Conservation (phyloP, 805 yeast species). For the Sporopachydermia lactativora region DNA sequence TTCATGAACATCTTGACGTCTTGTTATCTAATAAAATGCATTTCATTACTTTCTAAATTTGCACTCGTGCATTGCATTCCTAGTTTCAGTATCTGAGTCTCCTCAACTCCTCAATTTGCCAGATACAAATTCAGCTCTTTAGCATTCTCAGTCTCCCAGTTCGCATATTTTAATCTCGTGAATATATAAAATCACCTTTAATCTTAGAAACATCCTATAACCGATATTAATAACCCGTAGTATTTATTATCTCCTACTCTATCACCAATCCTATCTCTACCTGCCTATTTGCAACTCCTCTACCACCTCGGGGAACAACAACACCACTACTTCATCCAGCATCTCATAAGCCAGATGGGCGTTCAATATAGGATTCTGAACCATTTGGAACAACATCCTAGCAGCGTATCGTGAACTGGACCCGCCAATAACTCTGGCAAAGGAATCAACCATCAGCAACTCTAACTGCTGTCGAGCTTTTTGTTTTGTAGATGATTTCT, state of each 20-base stretch:
- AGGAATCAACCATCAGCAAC: conserved; percentile 44
- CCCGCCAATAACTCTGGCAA: conserved; percentile 62
- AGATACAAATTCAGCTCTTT: too few relatives aligned
- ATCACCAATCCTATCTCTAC: not conserved
- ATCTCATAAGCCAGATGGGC: conserved; percentile 45
- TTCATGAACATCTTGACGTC: too few relatives aligned
- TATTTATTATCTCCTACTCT: not conserved
- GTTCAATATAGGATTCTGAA: conserved; percentile 64
- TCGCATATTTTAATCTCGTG: too few relatives aligned
- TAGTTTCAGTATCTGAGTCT: too few relatives aligned
- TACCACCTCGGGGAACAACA: conserved; percentile 25
- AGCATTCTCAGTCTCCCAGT: too few relatives aligned
- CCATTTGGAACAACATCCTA: conserved; percentile 40
- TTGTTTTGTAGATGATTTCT: conserved; percentile 35
- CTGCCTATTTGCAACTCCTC: conserved; percentile 3
- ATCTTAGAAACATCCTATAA: too few relatives aligned
- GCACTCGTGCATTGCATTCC: too few relatives aligned
- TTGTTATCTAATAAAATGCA: too few relatives aligned
- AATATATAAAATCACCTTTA: too few relatives aligned
- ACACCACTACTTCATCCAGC: conserved; percentile 41
- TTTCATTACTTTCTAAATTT: too few relatives aligned
- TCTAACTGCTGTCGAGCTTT: conserved; percentile 47
- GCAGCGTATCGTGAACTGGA: conserved; percentile 52
- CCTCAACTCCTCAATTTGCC: too few relatives aligned
- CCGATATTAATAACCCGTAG: not conserved